Base-by-base conservation (phyloP, 2,329 filamentous ascomycete species). In the Alternaria ventricosa region DNA sequence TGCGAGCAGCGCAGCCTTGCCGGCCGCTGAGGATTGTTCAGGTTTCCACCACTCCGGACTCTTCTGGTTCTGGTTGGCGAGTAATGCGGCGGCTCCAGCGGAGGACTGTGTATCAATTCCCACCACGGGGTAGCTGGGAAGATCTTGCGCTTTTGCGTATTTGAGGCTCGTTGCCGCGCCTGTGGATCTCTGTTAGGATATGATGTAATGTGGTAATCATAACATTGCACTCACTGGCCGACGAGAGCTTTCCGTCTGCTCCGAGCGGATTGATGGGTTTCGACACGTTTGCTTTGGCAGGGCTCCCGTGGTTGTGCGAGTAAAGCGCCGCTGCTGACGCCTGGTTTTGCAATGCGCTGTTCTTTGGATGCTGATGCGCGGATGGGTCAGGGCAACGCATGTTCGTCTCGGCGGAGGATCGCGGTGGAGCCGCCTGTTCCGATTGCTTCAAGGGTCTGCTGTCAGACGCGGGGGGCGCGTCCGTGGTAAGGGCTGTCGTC, bases 31-130 rank as follows among this genome's bases (percentile, higher is more conserved):
- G 27, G 87, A 83, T 47, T 85, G 85, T 66, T 88, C 85, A 18
- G 90, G 88, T 74, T 87, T 90, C 89, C 89, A 92, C 75, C 84
- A 83, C 76, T 92, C 86, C 55, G 89, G 83, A 3, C 87, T 78
- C 74, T 88, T 92, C 70, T 88, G 88, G 74, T 88, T 92, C 53
- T 88, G 85, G 84, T 92, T 92, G 55, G 92, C 92, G 49, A 95
- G 83, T 55, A 86, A 87, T 44, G 92, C 92, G 57, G 93, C 93
- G 59, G 91, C 88, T 68, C 90, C 87, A 64, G 92, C 92, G 60
- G 92, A 92, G 55, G 84, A 80, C 45, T 80, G 82, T 50, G 83
- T 80, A 60, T 83, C 77, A 55, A 93, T 84, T 41, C 92, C 90
- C 61, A 85, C 78, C 10, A 90, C 89, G 12, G 92, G 92, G 72